Base-by-base conservation (phyloP, 2,329 filamentous ascomycete genomes). In the Teratosphaeria destructans region DNA sequence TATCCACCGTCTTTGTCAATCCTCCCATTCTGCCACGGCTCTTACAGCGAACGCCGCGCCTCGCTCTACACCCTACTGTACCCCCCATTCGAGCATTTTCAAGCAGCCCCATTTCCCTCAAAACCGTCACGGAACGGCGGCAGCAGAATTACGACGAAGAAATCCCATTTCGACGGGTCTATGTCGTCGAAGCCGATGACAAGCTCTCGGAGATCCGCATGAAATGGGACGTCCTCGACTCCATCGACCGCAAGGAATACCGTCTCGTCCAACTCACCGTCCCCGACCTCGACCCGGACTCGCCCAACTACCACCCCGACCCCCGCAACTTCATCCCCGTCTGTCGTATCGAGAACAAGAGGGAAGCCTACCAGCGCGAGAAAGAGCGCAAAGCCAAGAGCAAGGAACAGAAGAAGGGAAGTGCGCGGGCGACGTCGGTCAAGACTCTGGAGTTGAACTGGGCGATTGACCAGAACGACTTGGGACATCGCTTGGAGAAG, bases 391-490 rank as follows among this genome's bases (percentile, higher is more conserved):
- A 75, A 61, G 73, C 78, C 64, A 71, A 73, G 56, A 65, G 72
- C 52, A 78, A 78, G 62, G 74, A 78, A 62, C 77, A 74, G 64
- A 76, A 76, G 62, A 73, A 75, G 66, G 77, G 70, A 64, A 75
- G 71, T 57, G 76, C 77, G 54, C 75, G 76, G 60, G 66, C 70
- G 23, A 68, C 76, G 39, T 79, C 78, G 64, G 70, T 74, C 16
- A 96, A 96, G 76, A 86, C 87, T 70, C 73, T 96, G n/a, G 92
- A 96, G 75, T 67, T 97, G 67, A 93, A 90, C 73, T 97, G 92
- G 92, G 85, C 87, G 37, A 95, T 95, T 68, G 85, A 85, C 62
- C 70, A 74, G 12, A 82, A 93, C 70, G 92, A 96, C 76, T 73
- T 96, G 57, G 76, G 76, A n/a, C 86, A 89, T 71, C 83, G 86